Conservation (phyloP, 2,329 filamentous ascomycete genomes). For the Biscogniauxia marginata region DNA sequence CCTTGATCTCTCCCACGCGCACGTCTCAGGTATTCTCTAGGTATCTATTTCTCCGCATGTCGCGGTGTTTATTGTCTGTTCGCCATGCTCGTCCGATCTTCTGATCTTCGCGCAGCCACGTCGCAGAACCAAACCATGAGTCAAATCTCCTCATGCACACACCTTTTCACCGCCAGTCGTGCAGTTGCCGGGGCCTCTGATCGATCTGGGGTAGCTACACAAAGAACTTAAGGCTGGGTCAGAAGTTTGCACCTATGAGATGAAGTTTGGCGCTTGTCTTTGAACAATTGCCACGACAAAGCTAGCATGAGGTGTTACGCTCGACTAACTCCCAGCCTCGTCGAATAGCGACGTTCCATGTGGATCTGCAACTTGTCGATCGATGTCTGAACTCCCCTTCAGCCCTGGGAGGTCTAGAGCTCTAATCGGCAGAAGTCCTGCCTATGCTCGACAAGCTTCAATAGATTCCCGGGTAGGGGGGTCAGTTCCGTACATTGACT, state of each 20-base stretch:
- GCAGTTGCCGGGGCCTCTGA: slow-evolving; percentile 5
- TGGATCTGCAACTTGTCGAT: slow-evolving; percentile 26
- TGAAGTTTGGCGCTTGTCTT: not conserved
- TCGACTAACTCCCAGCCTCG: slow-evolving; percentile 20
- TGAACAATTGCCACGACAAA: slow-evolving; percentile 2
- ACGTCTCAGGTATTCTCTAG: slow-evolving; percentile 14
- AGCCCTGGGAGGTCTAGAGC: slow-evolving; percentile 24
- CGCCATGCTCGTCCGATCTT: slow-evolving; percentile 14
- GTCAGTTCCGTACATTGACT: not conserved
- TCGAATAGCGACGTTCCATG: slow-evolving; percentile 22
- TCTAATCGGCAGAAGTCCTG: slow-evolving; percentile 13
- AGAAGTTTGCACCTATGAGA: slow-evolving; percentile 5
- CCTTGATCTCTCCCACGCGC: slow-evolving; percentile 2
- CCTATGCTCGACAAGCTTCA: not conserved
- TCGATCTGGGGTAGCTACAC: slow-evolving; percentile 6
- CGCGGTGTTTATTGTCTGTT: slow-evolving; percentile 2
- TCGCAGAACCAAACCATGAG: slow-evolving; percentile 11
- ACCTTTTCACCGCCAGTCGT: slow-evolving; percentile 21
- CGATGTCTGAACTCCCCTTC: slow-evolving; percentile 20
- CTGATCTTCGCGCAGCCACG: slow-evolving; percentile 13
- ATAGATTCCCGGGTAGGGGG: not conserved
- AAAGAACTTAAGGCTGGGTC: slow-evolving; percentile 6
- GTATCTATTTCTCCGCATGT: slow-evolving; percentile 13
- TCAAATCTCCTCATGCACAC: slow-evolving; percentile 9
- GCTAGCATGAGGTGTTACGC: slow-evolving; percentile 2